Evolutionary conservation across 805 yeast species (phyloP), one percentile per base, ranked within the genome.

Genomic region (Candida pseudofarinosa): DNA sequence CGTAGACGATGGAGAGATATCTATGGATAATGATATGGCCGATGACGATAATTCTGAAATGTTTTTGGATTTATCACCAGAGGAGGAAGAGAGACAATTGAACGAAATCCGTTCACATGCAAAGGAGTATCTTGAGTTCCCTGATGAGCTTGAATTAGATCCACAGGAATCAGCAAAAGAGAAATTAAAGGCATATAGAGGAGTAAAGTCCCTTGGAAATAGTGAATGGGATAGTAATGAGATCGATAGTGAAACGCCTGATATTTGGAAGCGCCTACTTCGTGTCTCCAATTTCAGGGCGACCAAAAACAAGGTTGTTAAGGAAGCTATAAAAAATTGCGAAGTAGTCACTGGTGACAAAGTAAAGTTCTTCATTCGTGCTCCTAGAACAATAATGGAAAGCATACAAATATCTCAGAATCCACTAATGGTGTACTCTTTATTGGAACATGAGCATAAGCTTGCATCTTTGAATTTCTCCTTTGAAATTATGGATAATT

Each of bases 171-270:
- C 85, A 4, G 98, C 87, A 7, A 77, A 76, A 53, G 88, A 89
- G 49, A 76, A 88, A 49, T 72, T 93, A 44, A 65, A 73, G 23
- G 78, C 89, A 47, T 91, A 88, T 64, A 77, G 97, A 62, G 98
- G 98, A 46, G 76, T 90, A 50, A 87, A 88, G 62, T 85, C 86
- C 31, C 65, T 95, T 47, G 81, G 85, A 40, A 80, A 83, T 45
- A 81, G 93, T 50, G 74, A 78, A 33, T 91, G 99, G 99, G 89
- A 89, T 53, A 78, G 78, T 51, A 88, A 88, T 59, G 98, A 91
- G 60, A 59, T 67, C 38, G 97, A 91, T 59, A 74, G 79, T 13
- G 77, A 80, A 42, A 73, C 83, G 8, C 98, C 99, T 33, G 64
- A 72, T 33, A 85, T 83, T 47, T 91, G 95, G 95, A 67, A 71